A percentile compares a stretch with the other conserved stretches of the same genome.
Evolutionary conservation across 257 asterid species (phyloP).

Genomic region (Orobanche coerulescens): DNA sequence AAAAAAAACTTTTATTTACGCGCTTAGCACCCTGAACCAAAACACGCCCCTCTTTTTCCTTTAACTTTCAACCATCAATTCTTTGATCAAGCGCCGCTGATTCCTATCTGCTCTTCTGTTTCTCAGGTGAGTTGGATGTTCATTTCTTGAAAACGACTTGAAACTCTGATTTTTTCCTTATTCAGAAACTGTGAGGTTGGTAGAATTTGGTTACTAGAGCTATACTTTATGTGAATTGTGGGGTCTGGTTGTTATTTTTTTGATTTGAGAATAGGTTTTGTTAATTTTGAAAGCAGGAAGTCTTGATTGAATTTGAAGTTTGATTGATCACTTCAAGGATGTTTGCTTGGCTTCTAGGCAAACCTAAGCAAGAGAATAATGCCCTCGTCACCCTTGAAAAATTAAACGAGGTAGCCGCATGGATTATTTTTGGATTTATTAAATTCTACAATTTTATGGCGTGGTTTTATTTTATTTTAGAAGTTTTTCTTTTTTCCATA

Average conservation of each 20-base stretch:
- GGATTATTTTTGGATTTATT: neutral
- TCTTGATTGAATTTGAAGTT: slow-evolving; percentile 15
- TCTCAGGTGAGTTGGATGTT: slow-evolving; percentile 16
- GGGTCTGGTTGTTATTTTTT: neutral
- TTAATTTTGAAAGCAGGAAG: neutral
- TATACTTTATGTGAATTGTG: neutral
- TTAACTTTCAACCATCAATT: neutral
- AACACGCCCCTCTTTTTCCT: neutral
- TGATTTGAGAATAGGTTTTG: neutral
- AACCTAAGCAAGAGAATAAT: slow-evolving; percentile 54
- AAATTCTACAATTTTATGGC: too few species aligned
- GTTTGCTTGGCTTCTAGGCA: slow-evolving; percentile 54
- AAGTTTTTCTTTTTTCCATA: neutral
- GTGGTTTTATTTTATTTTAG: neutral
- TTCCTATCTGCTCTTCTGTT: slow-evolving; percentile 7
- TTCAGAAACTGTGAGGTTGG: neutral
- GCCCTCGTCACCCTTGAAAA: slow-evolving; percentile 53
- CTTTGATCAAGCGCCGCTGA: neutral
- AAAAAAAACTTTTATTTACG: slow-evolving; percentile 1
- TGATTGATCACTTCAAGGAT: slow-evolving; percentile 28
- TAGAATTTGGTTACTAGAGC: neutral
- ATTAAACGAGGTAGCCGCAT: slow-evolving; percentile 52
- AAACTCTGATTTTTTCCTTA: neutral
- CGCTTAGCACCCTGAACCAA: slow-evolving; percentile 14
- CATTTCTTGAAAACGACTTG: neutral